Conservation (phyloP, 768 basidiomycete species). For the Tubosaeta sp. region DNA sequence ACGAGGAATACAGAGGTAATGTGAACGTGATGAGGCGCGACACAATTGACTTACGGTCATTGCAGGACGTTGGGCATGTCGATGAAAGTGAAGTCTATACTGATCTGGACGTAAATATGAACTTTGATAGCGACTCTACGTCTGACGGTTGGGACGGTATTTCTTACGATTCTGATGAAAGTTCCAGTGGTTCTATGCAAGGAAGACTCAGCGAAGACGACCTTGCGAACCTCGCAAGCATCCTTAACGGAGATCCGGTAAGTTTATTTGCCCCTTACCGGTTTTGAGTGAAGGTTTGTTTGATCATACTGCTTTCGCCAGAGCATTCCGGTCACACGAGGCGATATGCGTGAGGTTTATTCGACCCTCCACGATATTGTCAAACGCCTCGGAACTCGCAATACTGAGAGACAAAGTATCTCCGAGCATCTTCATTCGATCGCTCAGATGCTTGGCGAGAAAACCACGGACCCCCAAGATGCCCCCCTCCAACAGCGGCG, state of each 20-base stretch:
- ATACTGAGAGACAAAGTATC: too few species aligned
- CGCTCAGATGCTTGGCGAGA: not conserved
- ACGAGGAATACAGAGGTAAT: too few species aligned
- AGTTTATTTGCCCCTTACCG: not conserved
- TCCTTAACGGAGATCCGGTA: not conserved
- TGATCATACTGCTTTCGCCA: not conserved
- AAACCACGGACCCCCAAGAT: not conserved
- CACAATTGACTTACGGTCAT: too few species aligned
- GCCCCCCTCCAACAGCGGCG: not conserved
- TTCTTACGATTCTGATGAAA: not conserved
- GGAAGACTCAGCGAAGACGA: too few species aligned
- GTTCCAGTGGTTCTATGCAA: not conserved
- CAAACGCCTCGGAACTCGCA: too few species aligned
- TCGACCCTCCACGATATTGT: not conserved
- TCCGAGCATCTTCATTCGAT: too few species aligned
- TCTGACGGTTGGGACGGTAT: not conserved
- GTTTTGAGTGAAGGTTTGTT: not conserved
- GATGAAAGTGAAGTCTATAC: not conserved
- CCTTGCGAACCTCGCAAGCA: not conserved
- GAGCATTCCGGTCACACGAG: not conserved
- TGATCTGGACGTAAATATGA: not conserved
- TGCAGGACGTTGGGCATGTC: not conserved
- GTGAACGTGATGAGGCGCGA: too few species aligned
- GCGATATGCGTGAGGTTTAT: not conserved
- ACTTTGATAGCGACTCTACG: not conserved